These are phyloP conservation scores for Symbiodinium pilosum DNA, from an alignment of 73 alveolate genomes.

Conservation along the genomic window DNA sequence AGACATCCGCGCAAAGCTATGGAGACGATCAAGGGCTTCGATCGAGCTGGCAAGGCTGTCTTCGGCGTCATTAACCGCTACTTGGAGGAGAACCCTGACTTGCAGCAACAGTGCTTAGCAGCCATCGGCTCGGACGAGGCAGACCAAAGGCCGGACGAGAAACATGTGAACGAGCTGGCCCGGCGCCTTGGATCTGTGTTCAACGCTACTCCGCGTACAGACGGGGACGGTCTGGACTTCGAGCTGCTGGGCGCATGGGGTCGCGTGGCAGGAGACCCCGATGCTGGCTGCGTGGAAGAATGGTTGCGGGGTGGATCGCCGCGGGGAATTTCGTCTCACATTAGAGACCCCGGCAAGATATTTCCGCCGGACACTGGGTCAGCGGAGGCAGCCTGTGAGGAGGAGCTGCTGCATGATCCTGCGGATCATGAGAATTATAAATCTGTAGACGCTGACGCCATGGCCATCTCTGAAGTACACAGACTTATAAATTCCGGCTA, in stretches of 20 bases:
- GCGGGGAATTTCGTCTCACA: neutral
- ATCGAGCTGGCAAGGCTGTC: neutral
- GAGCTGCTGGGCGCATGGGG: neutral
- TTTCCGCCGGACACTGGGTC: neutral
- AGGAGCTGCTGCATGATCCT: neutral
- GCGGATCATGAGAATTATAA: neutral
- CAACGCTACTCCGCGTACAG: too few relatives aligned
- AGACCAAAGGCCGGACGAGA: neutral
- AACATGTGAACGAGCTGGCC: neutral
- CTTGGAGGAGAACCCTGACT: neutral
- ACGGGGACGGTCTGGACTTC: neutral
- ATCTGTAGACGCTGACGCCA: slow-evolving; percentile 10
- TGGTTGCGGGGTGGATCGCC: slow-evolving; percentile 57
- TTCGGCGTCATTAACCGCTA: neutral
- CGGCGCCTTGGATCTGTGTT: neutral
- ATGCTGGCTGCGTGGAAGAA: neutral
- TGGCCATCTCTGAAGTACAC: neutral
- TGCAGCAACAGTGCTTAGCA: neutral
- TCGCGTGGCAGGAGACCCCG: neutral
- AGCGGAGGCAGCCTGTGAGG: neutral
- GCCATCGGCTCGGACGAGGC: slow-evolving; percentile 20
- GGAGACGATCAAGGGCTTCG: neutral
- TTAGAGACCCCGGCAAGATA: neutral
- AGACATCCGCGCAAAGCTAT: neutral
- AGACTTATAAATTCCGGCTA: slow-evolving; percentile 19